Evolutionary conservation across 345 rosid genomes (phyloP), one percentile per base, ranked within the genome.

Genomic region (Hypericum perforatum): DNA sequence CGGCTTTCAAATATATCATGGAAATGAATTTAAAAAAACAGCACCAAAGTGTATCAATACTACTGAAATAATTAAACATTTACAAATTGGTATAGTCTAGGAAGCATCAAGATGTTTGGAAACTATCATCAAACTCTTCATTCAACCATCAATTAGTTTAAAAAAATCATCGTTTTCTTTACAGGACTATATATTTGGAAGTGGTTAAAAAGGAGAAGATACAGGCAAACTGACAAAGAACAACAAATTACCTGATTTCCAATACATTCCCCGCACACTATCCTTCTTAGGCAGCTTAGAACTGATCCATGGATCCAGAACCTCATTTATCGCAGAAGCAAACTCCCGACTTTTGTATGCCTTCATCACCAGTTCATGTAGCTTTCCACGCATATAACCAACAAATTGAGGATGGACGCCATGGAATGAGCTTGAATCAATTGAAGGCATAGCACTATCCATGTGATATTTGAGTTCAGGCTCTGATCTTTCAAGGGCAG

Each of bases 311-410:
- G 97, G 89, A 74, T 94, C 99, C 66, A 94, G 67, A 60, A 86
- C 95, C 76, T 94, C 99, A 63, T 89, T 94, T 69, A 86, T 78
- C 54, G 94, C 95, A 37, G 94, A 91, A 68, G 99, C 85, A 74
- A 94, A 89, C 65, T 89, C 99, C 54, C 99, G 74, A 65, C 84
- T 85, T 74, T 86, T 86, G 69, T 75, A 94, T 7, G 97, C 83
- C 76, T 87, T 89, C 99, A 94, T 94, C 41, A 89, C 91, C 79
- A 94, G 67, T 63, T 82, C 91, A 76, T 94, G 95, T 51, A 94
- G 86, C 74, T 82, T 89, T 60, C 97, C 95, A 55, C 91, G 78
- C 65, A 82, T 84, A 70, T 74, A 94, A 63, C 95, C 99, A 63
- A 89, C 74, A 64, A 89, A 94, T 67, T 94, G 99, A 29, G 99